These are phyloP conservation scores for Phaeosphaeriaceae sp. DNA, from an alignment of 2,329 filamentous ascomycete genomes.

Conservation along the genomic window DNA sequence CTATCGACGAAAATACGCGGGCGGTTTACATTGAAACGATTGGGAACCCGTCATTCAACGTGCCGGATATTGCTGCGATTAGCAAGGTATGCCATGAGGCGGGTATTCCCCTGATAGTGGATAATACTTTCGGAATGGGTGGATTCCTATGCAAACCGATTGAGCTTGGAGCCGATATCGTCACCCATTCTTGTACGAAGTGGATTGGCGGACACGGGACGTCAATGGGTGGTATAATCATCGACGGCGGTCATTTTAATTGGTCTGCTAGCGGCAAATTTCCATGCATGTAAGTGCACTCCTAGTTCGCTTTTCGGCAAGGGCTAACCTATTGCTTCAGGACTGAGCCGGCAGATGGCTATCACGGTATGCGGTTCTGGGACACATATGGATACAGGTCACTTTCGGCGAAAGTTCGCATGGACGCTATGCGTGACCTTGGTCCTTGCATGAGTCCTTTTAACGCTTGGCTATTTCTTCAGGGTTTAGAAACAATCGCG, in stretches of 20 bases:
- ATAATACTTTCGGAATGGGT: conserved; percentile 37
- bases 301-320: not conserved
- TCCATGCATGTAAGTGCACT: conserved; percentile 20
- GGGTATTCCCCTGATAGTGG: conserved; percentile 31
- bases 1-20: conserved; percentile 28
- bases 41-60: conserved; percentile 29
- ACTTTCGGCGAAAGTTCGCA: conserved; percentile 26
- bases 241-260: conserved; percentile 36
- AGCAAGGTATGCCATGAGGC: conserved; percentile 22
- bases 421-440: conserved; percentile 34
- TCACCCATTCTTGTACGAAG: conserved; percentile 35
- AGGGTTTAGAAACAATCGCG: conserved; percentile 32
- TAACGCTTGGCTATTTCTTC: conserved; percentile 31
- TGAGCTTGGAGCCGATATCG: conserved; percentile 32
- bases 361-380: conserved; percentile 34
- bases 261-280: conserved; percentile 30
- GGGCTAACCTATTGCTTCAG: not conserved
- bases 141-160: conserved; percentile 30
- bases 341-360: conserved; percentile 28
- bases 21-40: conserved; percentile 33
- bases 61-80: conserved; percentile 27
- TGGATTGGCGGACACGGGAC: conserved; percentile 42
- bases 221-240: conserved; percentile 33
- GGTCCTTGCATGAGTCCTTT: conserved; percentile 30
- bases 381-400: conserved; percentile 28